Percentiles rank a stretch among this genome's conserved stretches.
phyloP scores from a whole-genome alignment of 768 basidiomycete genomes.

The Serendipita sp. region DNA sequence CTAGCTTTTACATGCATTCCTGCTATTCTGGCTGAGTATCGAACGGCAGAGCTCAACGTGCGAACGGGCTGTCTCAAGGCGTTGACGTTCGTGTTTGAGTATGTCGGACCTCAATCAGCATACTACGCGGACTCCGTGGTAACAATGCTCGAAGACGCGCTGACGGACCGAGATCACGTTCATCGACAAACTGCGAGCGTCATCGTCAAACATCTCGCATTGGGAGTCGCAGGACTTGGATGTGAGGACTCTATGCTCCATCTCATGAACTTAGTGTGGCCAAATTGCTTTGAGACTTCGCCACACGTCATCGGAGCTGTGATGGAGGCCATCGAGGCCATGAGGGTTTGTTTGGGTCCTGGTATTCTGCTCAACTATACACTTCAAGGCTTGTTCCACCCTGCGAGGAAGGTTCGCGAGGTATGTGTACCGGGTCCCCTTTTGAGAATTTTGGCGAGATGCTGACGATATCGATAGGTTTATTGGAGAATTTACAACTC shows the following conservation, averaged over 20 bases:
- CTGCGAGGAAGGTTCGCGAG: slow-evolving; percentile 91
- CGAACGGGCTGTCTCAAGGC: slow-evolving; percentile 98
- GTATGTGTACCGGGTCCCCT: slow-evolving; percentile 27
- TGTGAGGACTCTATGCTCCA: slow-evolving; percentile 98
- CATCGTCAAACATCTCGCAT: slow-evolving; percentile 94
- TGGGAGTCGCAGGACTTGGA: slow-evolving; percentile 92
- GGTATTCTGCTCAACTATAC: slow-evolving; percentile 86
- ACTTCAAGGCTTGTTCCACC: slow-evolving; percentile 92
- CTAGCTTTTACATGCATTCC: slow-evolving; percentile 95
- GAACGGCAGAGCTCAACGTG: slow-evolving; percentile 95
- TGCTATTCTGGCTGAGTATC: slow-evolving; percentile 95
- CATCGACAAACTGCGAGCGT: slow-evolving; percentile 97
- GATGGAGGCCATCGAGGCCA: slow-evolving; percentile 96
- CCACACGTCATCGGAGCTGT: slow-evolving; percentile 97
- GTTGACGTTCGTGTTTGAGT: slow-evolving; percentile 97
- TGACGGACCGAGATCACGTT: slow-evolving; percentile 95
- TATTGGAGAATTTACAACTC: slow-evolving; percentile 97
- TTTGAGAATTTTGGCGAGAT: not conserved
- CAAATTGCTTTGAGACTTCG: slow-evolving; percentile 95
- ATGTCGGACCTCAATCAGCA: slow-evolving; percentile 90
- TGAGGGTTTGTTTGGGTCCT: slow-evolving; percentile 90
- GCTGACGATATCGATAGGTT: slow-evolving; percentile 23
- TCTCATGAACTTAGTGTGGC: slow-evolving; percentile 97
- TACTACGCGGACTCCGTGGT: slow-evolving; percentile 97
- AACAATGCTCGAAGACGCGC: slow-evolving; percentile 94